Evolutionary conservation across 768 basidiomycete genomes (phyloP).

Genomic region (Calocybe indica): DNA sequence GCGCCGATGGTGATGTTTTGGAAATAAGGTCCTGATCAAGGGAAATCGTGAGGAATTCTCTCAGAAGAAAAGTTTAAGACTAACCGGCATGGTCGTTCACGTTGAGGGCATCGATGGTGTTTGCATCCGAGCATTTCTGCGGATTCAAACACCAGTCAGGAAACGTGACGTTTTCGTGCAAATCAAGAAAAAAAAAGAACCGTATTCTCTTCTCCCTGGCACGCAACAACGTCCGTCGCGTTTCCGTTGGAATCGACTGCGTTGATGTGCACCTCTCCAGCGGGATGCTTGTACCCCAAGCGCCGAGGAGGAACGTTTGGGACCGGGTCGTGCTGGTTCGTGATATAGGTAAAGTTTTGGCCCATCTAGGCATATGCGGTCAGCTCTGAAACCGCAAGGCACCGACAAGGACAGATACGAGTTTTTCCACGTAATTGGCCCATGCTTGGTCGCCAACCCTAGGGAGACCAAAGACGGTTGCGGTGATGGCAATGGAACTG

Average conservation of each 20-base stretch:
- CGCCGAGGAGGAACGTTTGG: constrained; percentile 29
- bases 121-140: not conserved
- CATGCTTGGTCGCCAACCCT: constrained; percentile 38
- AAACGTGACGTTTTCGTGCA: not conserved
- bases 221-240: constrained; percentile 21
- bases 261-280: constrained; percentile 36
- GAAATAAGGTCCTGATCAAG: no score
- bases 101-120: no score
- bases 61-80: no score
- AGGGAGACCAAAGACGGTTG: constrained; percentile 36
- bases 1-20: no score
- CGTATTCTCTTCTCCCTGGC: constrained; percentile 34
- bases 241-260: constrained; percentile 20
- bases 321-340: constrained; percentile 39
- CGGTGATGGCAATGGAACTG: constrained; percentile 22
- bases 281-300: constrained; percentile 30
- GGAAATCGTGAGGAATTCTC: no score
- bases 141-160: not conserved
- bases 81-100: no score
- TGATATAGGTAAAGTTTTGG: constrained; percentile 22
- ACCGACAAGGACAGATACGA: constrained; percentile 10
- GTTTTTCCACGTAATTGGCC: constrained; percentile 35
- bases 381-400: not conserved
- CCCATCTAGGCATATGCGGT: constrained; percentile 14
- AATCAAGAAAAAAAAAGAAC: constrained; percentile 6